phyloP scores from a whole-genome alignment of 2,329 filamentous ascomycete genomes.

The Stemphylium beticola region DNA sequence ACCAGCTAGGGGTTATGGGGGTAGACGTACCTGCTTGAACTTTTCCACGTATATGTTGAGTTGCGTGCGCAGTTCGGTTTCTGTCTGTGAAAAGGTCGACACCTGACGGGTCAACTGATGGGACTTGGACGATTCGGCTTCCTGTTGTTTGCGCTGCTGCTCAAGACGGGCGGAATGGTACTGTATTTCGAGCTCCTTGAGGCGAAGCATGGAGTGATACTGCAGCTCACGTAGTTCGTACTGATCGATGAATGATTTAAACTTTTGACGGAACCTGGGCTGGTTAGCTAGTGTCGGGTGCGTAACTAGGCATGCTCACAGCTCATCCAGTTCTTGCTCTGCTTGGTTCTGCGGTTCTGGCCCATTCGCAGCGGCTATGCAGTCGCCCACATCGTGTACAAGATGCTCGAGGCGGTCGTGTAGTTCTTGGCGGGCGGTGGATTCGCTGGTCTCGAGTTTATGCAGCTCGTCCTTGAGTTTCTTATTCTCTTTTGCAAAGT shows the following conservation, averaged over 20 bases:
- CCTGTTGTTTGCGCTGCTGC: slow-evolving; percentile 85
- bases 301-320: slow-evolving; percentile 62
- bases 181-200: slow-evolving; percentile 94
- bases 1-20: slow-evolving; percentile 25
- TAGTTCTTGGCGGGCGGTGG: slow-evolving; percentile 79
- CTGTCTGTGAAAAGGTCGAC: slow-evolving; percentile 93
- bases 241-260: slow-evolving; percentile 95
- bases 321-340: slow-evolving; percentile 86
- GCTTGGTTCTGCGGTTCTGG: slow-evolving; percentile 76
- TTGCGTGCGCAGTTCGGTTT: slow-evolving; percentile 90
- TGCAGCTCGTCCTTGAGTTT: slow-evolving; percentile 94
- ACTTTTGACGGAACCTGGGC: slow-evolving; percentile 70
- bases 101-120: slow-evolving; percentile 90
- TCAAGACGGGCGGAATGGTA: slow-evolving; percentile 88
- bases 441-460: slow-evolving; percentile 83
- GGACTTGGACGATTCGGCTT: slow-evolving; percentile 78
- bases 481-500: slow-evolving; percentile 96
- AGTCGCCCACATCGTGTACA: slow-evolving; percentile 83
- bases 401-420: slow-evolving; percentile 84
- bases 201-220: slow-evolving; percentile 88
- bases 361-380: slow-evolving; percentile 84
- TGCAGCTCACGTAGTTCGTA: slow-evolving; percentile 95
- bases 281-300: slow-evolving; percentile 13
- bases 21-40: slow-evolving; percentile 86
- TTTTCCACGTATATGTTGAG: slow-evolving; percentile 99